Conservation (phyloP, 2,329 filamentous ascomycete species). For the Colletotrichum ledebouriae region DNA sequence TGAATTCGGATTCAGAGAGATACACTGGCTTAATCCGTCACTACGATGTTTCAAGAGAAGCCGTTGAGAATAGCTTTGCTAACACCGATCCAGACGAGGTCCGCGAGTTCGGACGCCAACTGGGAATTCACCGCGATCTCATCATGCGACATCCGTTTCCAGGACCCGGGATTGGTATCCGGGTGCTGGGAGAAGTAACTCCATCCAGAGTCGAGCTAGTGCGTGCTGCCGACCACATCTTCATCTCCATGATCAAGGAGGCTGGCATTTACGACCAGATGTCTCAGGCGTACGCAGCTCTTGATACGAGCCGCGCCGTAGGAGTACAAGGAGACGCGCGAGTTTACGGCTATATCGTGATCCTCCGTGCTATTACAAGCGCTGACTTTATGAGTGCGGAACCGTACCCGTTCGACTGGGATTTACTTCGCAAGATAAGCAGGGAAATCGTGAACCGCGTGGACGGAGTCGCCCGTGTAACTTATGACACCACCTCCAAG, state of each 20-base stretch:
- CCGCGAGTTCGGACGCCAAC: constrained; percentile 48
- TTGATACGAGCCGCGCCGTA: constrained; percentile 58
- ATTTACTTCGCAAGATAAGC: constrained; percentile 72
- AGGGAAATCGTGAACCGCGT: constrained; percentile 76
- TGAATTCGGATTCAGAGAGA: too few relatives aligned
- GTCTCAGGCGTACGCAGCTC: constrained; percentile 62
- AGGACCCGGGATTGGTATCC: constrained; percentile 78
- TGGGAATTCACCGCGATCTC: constrained; percentile 57
- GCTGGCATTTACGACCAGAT: constrained; percentile 77
- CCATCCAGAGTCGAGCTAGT: constrained; percentile 83
- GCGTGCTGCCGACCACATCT: constrained; percentile 82
- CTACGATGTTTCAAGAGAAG: neutral
- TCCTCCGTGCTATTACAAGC: constrained; percentile 57
- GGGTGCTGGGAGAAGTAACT: constrained; percentile 88
- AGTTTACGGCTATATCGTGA: constrained; percentile 51
- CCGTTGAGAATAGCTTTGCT: too few relatives aligned
- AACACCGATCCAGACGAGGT: constrained; percentile 45
- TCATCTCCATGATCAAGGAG: constrained; percentile 80
- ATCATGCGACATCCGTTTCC: constrained; percentile 85
- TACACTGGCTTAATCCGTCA: neutral
- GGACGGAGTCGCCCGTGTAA: constrained; percentile 77
- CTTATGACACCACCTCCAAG: constrained; percentile 59
- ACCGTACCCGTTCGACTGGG: constrained; percentile 74
- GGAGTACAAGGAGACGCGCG: constrained; percentile 51
- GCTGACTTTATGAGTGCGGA: constrained; percentile 63